Conservation (phyloP, 2,329 filamentous ascomycete genomes). For the Talaromyces albobiverticillius region DNA sequence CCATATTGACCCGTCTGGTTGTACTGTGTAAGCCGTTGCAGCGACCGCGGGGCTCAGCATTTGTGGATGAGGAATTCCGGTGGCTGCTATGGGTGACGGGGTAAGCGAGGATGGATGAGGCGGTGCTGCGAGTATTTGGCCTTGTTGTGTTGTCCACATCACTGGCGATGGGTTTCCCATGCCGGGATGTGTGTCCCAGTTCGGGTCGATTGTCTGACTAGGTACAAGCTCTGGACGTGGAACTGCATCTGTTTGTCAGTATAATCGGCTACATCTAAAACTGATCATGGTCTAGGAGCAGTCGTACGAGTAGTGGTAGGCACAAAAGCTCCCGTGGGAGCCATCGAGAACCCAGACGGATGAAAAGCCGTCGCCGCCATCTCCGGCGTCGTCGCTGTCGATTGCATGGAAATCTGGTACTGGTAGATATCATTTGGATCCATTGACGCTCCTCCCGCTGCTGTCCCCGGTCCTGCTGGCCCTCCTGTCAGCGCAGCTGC, state of each 20-base stretch:
- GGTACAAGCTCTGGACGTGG: conserved; percentile 29
- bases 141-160: conserved; percentile 29
- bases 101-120: conserved; percentile 20
- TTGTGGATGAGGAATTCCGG: conserved; percentile 31
- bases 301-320: conserved; percentile 26
- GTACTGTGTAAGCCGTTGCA: conserved; percentile 29
- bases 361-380: conserved; percentile 29
- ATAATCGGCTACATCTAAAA: too few relatives aligned
- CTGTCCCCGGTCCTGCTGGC: conserved; percentile 18
- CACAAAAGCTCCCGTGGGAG: conserved; percentile 34
- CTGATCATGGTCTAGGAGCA: background rate
- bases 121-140: conserved; percentile 22
- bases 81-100: conserved; percentile 18
- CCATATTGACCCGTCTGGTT: conserved; percentile 37
- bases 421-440: conserved; percentile 36
- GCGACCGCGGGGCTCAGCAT: conserved; percentile 23
- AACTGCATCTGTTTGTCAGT: conserved; percentile 24
- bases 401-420: conserved; percentile 35
- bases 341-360: conserved; percentile 27
- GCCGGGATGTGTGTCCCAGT: conserved; percentile 35
- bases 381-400: conserved; percentile 29
- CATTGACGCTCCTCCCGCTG: conserved; percentile 22
- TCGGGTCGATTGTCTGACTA: conserved; percentile 30
- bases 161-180: conserved; percentile 34
- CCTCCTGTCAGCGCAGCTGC: too few relatives aligned